Base-by-base conservation (phyloP, 306 rosid genomes). In the Cicer pinnatifidum region DNA sequence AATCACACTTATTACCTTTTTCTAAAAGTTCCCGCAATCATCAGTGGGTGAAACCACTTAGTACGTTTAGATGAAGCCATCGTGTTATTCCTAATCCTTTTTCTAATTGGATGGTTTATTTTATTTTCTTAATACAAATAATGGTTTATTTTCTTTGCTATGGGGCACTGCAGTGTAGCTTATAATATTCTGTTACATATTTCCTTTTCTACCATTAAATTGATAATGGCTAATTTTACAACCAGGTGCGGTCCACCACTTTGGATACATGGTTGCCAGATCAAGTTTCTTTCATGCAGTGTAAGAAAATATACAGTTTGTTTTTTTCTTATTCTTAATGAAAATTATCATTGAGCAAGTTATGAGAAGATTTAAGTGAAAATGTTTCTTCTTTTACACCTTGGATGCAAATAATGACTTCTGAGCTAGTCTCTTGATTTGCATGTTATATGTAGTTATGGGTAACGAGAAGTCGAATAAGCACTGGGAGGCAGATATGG, bases 191-290 rank as follows among this genome's bases (percentile, higher is more conserved):
- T 44, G 3, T 17, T 47, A 1, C 46, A 69, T 9, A 6, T 60
- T 54, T 54, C 37, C 37, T 20, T 58, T 12, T 68, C 8, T 66
- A 9, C 69, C 33, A 2, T 46, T 54, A 28, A n/a, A 59, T 44
- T 71, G 56, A 65, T 52, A 19, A 11, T 51, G 67, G 66, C 73
- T 71, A 20, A 72, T 58, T 82, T 81, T 79, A 71, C 20, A n/a
- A 67, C 69, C 63, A 92, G 98, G 96, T 88, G 65, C 86, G 96
- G 58, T 92, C 98, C 50, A 84, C 92, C 44, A 88, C 95, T 78
- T 85, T 92, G 89, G 98, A 92, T 83, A 90, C 95, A 57, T 92
- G 98, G 98, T 86, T 92, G 72, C 92, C 98, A 6, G 89, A 90
- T 38, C 98, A 92, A 82, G 82, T 90, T 78, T 80, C 95, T 69